Conservation (phyloP, 169 alveolate species). For the Plasmodium malariae region DNA sequence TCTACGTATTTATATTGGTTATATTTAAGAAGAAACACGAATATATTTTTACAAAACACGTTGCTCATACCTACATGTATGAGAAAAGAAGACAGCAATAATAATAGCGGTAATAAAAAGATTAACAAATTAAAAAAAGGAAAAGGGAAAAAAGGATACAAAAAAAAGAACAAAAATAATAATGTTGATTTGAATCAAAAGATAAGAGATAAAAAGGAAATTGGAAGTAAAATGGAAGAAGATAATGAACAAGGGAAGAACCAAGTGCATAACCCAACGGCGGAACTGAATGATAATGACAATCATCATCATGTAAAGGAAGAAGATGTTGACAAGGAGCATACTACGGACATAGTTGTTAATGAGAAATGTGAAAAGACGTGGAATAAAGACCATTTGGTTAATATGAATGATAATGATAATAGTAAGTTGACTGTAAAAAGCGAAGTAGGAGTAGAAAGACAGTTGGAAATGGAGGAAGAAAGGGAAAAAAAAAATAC, state of each 20-base stretch:
- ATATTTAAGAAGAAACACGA: constrained; percentile 88
- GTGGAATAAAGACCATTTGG: too few species aligned
- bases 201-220: background rate
- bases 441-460: background rate
- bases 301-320: background rate
- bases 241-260: background rate
- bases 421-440: too few species aligned
- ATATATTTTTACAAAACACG: constrained; percentile 88
- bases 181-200: background rate
- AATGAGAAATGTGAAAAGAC: too few species aligned
- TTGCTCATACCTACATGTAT: constrained; percentile 86
- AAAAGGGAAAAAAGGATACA: background rate
- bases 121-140: constrained; percentile 8
- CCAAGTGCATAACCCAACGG: too few species aligned
- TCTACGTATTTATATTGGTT: constrained; percentile 92
- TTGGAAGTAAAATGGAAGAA: background rate
- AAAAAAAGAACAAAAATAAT: constrained; percentile 5
- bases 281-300: too few species aligned
- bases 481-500: too few species aligned
- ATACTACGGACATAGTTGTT: too few species aligned
- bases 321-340: background rate
- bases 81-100: constrained; percentile 24
- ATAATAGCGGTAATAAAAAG: background rate
- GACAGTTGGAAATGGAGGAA: background rate
- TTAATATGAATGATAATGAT: background rate